Percentiles rank a stretch among this genome's conserved stretches.
These are phyloP conservation scores for Friedmanniomyces endolithicus DNA, from an alignment of 495 filamentous ascomycete species.

Conservation along the genomic window DNA sequence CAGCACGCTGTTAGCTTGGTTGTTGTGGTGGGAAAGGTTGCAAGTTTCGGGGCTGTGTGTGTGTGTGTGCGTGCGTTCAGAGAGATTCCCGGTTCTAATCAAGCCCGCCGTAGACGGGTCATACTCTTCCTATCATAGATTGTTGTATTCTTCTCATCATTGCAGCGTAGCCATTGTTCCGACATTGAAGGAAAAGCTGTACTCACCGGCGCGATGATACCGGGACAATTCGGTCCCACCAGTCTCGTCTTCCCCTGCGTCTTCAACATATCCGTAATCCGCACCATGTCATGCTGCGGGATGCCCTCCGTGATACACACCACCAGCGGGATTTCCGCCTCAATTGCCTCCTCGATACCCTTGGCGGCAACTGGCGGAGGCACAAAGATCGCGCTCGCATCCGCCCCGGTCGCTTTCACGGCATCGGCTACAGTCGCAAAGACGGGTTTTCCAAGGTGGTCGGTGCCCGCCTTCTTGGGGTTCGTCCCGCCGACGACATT, in stretches of 20 bases:
- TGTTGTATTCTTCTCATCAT: slow-evolving; percentile 15
- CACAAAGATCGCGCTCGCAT: slow-evolving; percentile 91
- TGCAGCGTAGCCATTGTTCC: background rate
- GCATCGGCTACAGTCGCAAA: slow-evolving; percentile 84
- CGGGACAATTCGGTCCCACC: slow-evolving; percentile 96
- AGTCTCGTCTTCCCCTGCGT: slow-evolving; percentile 92
- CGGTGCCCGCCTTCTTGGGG: slow-evolving; percentile 89
- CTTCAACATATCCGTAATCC: slow-evolving; percentile 96
- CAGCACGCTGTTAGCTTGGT: background rate
- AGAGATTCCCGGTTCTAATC: slow-evolving; percentile 12
- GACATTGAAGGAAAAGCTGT: background rate
- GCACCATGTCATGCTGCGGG: slow-evolving; percentile 98
- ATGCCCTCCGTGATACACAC: slow-evolving; percentile 99
- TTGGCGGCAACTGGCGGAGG: slow-evolving; percentile 87
- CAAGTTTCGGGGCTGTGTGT: background rate
- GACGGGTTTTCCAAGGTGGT: slow-evolving; percentile 83
- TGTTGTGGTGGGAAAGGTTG: background rate
- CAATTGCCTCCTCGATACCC: slow-evolving; percentile 93
- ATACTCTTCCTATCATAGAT: slow-evolving; percentile 24
- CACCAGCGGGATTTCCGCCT: slow-evolving; percentile 79
- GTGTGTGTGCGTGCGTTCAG: slow-evolving; percentile 4
- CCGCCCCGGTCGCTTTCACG: slow-evolving; percentile 80
- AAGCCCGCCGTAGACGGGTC: slow-evolving; percentile 10
- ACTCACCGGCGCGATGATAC: slow-evolving; percentile 79
- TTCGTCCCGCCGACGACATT: slow-evolving; percentile 97